Conservation (phyloP, 306 rosid genomes). For the Trifolium pratense region DNA sequence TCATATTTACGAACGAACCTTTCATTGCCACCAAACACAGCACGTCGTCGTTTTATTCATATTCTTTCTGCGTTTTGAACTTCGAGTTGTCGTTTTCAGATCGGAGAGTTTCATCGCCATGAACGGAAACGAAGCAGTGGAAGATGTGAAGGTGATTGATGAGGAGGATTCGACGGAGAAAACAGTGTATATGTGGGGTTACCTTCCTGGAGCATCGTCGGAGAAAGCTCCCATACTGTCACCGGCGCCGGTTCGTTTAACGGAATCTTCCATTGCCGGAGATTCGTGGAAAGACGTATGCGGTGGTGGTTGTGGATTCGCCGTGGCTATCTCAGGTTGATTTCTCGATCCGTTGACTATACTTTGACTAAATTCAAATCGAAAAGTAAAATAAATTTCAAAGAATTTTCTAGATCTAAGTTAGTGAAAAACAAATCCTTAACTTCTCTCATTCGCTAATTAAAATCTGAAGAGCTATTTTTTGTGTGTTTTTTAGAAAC, state of each 20-base stretch:
- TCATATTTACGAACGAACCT: not conserved
- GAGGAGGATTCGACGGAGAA: conserved; percentile 51
- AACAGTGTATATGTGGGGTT: conserved; percentile 83
- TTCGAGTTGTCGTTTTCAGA: conserved; percentile 12
- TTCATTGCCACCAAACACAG: not conserved
- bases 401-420: conserved; percentile 35
- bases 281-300: conserved; percentile 79
- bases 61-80: conserved; percentile 34
- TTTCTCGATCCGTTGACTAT: conserved; percentile 41
- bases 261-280: conserved; percentile 41
- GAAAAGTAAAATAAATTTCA: not conserved
- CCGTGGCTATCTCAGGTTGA: conserved; percentile 85
- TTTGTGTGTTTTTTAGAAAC: too few relatives aligned
- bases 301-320: conserved; percentile 96
- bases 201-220: conserved; percentile 82
- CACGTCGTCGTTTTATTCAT: conserved; percentile 37
- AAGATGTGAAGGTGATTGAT: conserved; percentile 50
- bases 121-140: conserved; percentile 54
- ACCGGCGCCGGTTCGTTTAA: conserved; percentile 53
- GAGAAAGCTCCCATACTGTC: conserved; percentile 67
- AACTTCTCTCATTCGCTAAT: not conserved
- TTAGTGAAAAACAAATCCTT: not conserved
- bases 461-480: not conserved
- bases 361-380: conserved; percentile 31
- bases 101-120: conserved; percentile 45